These are phyloP conservation scores for Alternaria metachromatica DNA, from an alignment of 2,329 filamentous ascomycete species.

Conservation along the genomic window DNA sequence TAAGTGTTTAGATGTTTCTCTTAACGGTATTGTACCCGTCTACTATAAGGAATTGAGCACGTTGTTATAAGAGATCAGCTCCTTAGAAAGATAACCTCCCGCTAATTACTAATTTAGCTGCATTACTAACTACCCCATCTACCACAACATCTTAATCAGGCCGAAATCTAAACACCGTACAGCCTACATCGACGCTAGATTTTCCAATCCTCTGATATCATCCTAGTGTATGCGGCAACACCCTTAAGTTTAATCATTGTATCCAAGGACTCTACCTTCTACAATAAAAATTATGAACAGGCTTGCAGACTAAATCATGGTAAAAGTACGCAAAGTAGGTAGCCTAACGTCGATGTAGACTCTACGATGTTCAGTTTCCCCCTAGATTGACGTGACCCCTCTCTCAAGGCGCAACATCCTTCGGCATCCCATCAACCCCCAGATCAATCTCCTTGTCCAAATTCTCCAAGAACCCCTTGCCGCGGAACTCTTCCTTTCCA, in stretches of 20 bases:
- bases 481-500: constrained; percentile 15
- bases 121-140: not conserved
- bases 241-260: accelerated
- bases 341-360: not conserved
- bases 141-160: constrained; percentile 9
- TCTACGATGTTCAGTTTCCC: not conserved
- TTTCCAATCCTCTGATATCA: not conserved
- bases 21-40: not conserved
- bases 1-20: not conserved
- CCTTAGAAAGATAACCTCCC: not conserved
- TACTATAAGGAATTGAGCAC: no score
- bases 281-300: not conserved
- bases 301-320: not conserved
- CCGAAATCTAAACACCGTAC: not conserved
- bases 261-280: not conserved
- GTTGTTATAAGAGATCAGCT: not conserved
- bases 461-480: constrained; percentile 30
- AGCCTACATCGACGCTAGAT: not conserved
- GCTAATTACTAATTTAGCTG: not conserved
- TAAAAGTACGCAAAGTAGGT: not conserved
- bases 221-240: not conserved
- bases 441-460: constrained; percentile 38
- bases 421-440: constrained; percentile 21
- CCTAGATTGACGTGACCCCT: not conserved
- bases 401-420: constrained; percentile 19